Conservation (phyloP, 306 rosid genomes). For the Corylus heterophylla region DNA sequence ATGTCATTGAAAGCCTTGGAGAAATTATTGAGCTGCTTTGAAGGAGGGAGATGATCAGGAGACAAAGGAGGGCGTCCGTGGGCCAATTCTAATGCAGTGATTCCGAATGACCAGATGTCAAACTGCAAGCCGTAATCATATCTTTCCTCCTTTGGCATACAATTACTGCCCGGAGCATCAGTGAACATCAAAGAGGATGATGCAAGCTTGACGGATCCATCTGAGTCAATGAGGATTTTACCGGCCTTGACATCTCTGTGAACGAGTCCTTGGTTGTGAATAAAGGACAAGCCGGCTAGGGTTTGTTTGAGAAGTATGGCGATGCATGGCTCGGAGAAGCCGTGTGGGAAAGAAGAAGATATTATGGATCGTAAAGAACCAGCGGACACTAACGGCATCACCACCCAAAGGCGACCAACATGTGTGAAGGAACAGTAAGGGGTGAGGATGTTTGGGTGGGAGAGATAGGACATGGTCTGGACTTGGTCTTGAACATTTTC, state of each 20-base stretch:
- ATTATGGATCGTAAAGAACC: slow-evolving; percentile 65
- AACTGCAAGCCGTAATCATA: not conserved
- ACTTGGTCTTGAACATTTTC: slow-evolving; percentile 39
- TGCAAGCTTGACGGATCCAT: slow-evolving; percentile 46
- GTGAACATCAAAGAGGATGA: too few species aligned
- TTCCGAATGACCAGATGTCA: slow-evolving; percentile 72
- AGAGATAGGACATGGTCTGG: slow-evolving; percentile 47
- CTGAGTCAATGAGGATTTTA: slow-evolving; percentile 57
- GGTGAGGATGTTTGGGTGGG: slow-evolving; percentile 61
- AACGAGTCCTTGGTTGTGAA: slow-evolving; percentile 67
- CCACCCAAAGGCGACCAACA: slow-evolving; percentile 59
- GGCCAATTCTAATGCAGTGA: slow-evolving; percentile 63
- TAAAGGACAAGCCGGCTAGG: slow-evolving; percentile 52
- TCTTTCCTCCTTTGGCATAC: slow-evolving; percentile 64
- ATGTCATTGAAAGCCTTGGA: slow-evolving; percentile 60
- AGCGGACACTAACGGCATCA: slow-evolving; percentile 68
- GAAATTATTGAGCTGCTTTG: slow-evolving; percentile 40
- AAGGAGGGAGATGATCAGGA: not conserved
- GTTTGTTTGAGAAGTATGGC: slow-evolving; percentile 51
- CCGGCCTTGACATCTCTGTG: slow-evolving; percentile 69
- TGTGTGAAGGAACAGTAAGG: slow-evolving; percentile 62
- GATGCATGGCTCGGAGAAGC: slow-evolving; percentile 52
- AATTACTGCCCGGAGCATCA: slow-evolving; percentile 46
- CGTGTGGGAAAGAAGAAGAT: slow-evolving; percentile 45
- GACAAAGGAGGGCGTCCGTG: slow-evolving; percentile 71